These are phyloP conservation scores for Hansenula sp. DNA, from an alignment of 1,139 yeast species.

Conservation along the genomic window DNA sequence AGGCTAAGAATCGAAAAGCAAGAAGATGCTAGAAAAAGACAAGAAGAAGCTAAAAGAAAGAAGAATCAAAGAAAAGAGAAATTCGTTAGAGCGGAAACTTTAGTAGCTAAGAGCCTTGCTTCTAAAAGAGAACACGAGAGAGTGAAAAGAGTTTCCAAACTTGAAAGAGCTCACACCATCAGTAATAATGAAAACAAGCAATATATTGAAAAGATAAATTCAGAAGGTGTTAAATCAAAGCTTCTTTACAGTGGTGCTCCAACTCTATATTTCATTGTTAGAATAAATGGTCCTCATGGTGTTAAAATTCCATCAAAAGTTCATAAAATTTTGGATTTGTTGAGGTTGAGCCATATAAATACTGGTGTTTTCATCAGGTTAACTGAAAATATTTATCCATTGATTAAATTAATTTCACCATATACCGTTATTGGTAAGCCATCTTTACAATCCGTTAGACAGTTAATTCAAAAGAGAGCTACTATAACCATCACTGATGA, in stretches of 20 bases:
- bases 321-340: constrained; percentile 49
- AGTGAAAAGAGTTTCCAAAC: constrained; percentile 54
- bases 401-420: constrained; percentile 65
- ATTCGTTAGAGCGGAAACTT: constrained; percentile 70
- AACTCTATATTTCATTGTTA: constrained; percentile 58
- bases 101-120: constrained; percentile 62
- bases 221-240: constrained; percentile 30
- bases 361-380: constrained; percentile 70
- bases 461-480: constrained; percentile 73
- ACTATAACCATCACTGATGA: constrained; percentile 40
- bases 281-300: constrained; percentile 60
- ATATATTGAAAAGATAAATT: constrained; percentile 26
- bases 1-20: constrained; percentile 65
- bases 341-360: constrained; percentile 56
- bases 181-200: constrained; percentile 19
- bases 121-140: constrained; percentile 65
- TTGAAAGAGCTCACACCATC: constrained; percentile 32
- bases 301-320: constrained; percentile 66
- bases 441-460: constrained; percentile 64
- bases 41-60: constrained; percentile 40
- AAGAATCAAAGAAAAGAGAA: constrained; percentile 40
- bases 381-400: constrained; percentile 51
- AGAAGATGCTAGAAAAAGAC: constrained; percentile 37
- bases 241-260: constrained; percentile 37
- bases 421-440: constrained; percentile 74